phyloP scores from a whole-genome alignment of 805 yeast species.

The Lachancea mirantina region DNA sequence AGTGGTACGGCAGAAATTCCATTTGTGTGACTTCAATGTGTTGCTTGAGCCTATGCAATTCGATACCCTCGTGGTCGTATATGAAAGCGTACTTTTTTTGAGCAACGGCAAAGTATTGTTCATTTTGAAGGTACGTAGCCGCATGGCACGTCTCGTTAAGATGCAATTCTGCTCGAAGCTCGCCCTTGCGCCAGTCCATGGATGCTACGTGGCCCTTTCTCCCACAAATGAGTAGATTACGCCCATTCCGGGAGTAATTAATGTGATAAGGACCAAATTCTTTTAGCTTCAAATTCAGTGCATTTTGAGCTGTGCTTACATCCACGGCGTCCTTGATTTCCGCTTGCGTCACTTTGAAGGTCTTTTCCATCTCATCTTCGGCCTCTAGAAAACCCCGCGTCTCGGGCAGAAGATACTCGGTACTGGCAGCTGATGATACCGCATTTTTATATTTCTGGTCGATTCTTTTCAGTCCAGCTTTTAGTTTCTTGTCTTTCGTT shows the following conservation, averaged over 20 bases:
- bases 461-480: conserved; percentile 56
- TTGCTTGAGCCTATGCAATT: conserved; percentile 83
- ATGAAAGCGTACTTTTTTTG: conserved; percentile 92
- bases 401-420: conserved; percentile 81
- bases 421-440: conserved; percentile 72
- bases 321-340: conserved; percentile 77
- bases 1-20: conserved; percentile 91
- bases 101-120: conserved; percentile 92
- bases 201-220: conserved; percentile 91
- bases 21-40: conserved; percentile 79
- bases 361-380: conserved; percentile 87
- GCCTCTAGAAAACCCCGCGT: conserved; percentile 83
- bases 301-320: conserved; percentile 62
- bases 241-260: conserved; percentile 83
- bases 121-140: conserved; percentile 84
- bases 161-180: conserved; percentile 70
- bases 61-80: conserved; percentile 86
- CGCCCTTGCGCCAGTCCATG: conserved; percentile 91
- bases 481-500: conserved; percentile 53
- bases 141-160: conserved; percentile 86
- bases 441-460: conserved; percentile 75
- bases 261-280: conserved; percentile 82
- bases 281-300: conserved; percentile 61
- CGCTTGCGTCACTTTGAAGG: conserved; percentile 74
- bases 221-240: conserved; percentile 79